Evolutionary conservation across 2,329 filamentous ascomycete species (phyloP).

Genomic region (Curvularia eragrostidis): DNA sequence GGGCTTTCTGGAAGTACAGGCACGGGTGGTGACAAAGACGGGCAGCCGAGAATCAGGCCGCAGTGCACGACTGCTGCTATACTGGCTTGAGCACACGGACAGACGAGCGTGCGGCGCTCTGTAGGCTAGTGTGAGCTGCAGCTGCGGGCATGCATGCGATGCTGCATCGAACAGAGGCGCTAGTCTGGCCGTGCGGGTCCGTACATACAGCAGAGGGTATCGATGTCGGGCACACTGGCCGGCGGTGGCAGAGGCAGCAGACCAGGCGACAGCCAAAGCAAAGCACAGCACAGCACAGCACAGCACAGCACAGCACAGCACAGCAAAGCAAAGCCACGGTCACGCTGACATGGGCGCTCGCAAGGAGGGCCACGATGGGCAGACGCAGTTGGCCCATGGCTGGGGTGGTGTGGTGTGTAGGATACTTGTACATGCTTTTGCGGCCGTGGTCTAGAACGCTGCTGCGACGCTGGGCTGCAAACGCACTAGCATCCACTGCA

Average conservation of each 20-base stretch:
- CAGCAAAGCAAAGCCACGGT: background rate
- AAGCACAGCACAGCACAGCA: no score
- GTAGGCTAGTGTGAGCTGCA: constrained; percentile 6
- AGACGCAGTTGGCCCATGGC: background rate
- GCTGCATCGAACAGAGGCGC: constrained; percentile 1
- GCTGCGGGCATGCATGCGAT: constrained; percentile 5
- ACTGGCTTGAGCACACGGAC: background rate
- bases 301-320: no score
- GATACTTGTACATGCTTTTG: constrained; percentile 1
- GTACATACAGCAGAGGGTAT: background rate
- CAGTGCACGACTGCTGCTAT: background rate
- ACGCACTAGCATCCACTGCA: constrained; percentile 15
- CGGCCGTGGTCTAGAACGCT: constrained; percentile 15
- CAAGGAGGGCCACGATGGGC: background rate
- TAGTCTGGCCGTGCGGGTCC: constrained; percentile 5
- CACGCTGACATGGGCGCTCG: background rate
- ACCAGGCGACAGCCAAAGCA: no score
- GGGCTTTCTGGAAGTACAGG: no score
- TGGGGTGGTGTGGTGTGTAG: background rate
- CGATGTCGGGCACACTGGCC: background rate
- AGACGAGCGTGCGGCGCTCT: constrained; percentile 6
- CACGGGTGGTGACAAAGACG: no score
- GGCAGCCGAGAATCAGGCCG: background rate
- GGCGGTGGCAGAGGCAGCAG: background rate
- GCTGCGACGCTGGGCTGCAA: constrained; percentile 10